These are phyloP conservation scores for Trichoderma sp. DNA, from an alignment of 2,329 filamentous ascomycete genomes.

Conservation along the genomic window DNA sequence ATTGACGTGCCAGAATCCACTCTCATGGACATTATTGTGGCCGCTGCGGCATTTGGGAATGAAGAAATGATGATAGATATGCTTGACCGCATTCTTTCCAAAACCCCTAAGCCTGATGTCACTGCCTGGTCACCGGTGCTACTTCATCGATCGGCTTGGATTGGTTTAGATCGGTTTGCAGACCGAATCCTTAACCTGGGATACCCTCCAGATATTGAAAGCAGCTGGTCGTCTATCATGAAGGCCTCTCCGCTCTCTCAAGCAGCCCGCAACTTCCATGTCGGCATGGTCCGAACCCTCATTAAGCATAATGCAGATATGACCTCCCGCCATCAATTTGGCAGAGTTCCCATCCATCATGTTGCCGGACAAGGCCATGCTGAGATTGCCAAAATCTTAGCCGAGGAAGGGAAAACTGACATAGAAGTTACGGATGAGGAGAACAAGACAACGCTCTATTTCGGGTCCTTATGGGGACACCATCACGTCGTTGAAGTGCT, in stretches of 20 bases:
- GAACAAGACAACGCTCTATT: constrained; percentile 21
- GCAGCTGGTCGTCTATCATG: constrained; percentile 9
- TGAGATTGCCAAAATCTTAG: constrained; percentile 22
- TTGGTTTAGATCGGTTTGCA: constrained; percentile 23
- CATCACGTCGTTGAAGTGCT: constrained; percentile 17
- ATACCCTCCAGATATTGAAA: constrained; percentile 1
- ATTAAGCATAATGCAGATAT: constrained; percentile 21
- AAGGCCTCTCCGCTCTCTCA: constrained; percentile 21
- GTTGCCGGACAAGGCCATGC: constrained; percentile 21
- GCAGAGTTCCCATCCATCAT: constrained; percentile 19
- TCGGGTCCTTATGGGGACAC: constrained; percentile 24
- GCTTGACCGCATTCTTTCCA: constrained; percentile 21
- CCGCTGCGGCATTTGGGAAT: constrained; percentile 15
- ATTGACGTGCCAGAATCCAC: constrained; percentile 3
- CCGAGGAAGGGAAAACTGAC: constrained; percentile 23
- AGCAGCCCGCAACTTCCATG: constrained; percentile 23
- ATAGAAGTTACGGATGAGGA: constrained; percentile 20
- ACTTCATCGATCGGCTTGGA: constrained; percentile 22
- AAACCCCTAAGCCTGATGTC: background rate
- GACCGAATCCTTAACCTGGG: constrained; percentile 23
- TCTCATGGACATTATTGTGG: constrained; percentile 20
- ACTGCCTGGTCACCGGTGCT: constrained; percentile 16
- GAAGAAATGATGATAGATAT: constrained; percentile 22
- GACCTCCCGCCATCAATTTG: background rate
- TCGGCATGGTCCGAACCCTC: constrained; percentile 11